Base-by-base conservation (phyloP, 2,329 filamentous ascomycete species). In the Rutstroemia sp. region DNA sequence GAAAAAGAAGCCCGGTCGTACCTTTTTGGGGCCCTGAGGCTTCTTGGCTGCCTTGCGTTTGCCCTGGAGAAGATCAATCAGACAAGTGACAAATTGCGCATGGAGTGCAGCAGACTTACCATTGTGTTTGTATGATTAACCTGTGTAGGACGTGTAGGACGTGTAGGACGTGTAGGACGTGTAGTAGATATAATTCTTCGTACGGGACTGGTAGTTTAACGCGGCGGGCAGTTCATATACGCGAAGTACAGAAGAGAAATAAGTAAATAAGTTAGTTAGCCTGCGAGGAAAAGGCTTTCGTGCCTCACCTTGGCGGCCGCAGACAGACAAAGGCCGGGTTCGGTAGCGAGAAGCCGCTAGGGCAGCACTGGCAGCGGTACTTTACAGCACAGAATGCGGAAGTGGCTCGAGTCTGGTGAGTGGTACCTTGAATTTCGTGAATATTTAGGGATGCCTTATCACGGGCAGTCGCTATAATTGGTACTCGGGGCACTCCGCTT, bases 31-130 rank as follows among this genome's bases (percentile, higher is more conserved):
- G 61, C 86, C 89, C 71, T 84, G 80, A 16, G 89, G 89, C 76
- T 91, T 91, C 69, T 84, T 81, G 54, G 90, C 87, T 25, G 88
- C 88, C 80, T 95, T 96, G 72, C 92, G 89, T 79, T 96, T 96
- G 61, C 92, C 92, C 92, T 90, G 48, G 23, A 36, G 38, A 16
- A 45, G 45, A 48, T 34, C 40, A 50, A 49, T 19, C 21, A 23
- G 21, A 21, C 21, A 5, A 10, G 19, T 42, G 19, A 7, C 16
- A 46, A 14, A 46, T 21, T 46, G 10, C 12, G n/a, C 2, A 21
- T 21, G 25, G 12, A 5, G 3, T 46, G 12, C 5, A 21, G 19
- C 7, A 8, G 21, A 46, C 17, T 46, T 23, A 46, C 42, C 42
- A 46, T 46, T 46, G 42, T 46, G 19, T 42, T 42, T 42, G 39